phyloP scores from a whole-genome alignment of 345 rosid genomes.

The Stellera chamaejasme region DNA sequence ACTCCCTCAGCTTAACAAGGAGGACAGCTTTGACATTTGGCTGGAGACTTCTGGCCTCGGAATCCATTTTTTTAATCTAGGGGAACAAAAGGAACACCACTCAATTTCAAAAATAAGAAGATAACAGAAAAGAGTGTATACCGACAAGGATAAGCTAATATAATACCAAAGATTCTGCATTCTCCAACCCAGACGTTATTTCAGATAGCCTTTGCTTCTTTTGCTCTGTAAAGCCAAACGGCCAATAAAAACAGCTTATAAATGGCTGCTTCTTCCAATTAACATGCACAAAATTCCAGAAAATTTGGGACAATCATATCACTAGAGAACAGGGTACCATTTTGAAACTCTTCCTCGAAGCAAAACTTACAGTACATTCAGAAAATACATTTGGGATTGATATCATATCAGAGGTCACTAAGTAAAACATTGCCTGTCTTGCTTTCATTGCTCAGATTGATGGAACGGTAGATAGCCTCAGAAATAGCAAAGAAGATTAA shows the following conservation, averaged over 20 bases:
- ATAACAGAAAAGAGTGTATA: not conserved
- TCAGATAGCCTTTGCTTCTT: conserved; percentile 80
- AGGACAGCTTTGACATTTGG: conserved; percentile 60
- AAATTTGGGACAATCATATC: no score
- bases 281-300: no score
- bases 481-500: no score
- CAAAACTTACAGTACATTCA: no score
- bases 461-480: no score
- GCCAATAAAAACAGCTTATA: not conserved
- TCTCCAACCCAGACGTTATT: conserved; percentile 51
- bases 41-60: conserved; percentile 75
- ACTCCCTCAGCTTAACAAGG: conserved; percentile 75
- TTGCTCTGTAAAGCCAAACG: conserved; percentile 42
- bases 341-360: no score
- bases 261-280: no score
- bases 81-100: conserved; percentile 3
- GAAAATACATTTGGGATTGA: no score
- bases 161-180: conserved; percentile 72
- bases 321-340: no score
- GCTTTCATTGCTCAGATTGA: no score
- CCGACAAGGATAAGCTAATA: conserved; percentile 2
- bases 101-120: conserved; percentile 3
- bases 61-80: conserved; percentile 83
- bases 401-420: no score
- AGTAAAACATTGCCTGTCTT: no score